Base-by-base conservation (phyloP, 2,329 filamentous ascomycete species). In the Knufia petricola region DNA sequence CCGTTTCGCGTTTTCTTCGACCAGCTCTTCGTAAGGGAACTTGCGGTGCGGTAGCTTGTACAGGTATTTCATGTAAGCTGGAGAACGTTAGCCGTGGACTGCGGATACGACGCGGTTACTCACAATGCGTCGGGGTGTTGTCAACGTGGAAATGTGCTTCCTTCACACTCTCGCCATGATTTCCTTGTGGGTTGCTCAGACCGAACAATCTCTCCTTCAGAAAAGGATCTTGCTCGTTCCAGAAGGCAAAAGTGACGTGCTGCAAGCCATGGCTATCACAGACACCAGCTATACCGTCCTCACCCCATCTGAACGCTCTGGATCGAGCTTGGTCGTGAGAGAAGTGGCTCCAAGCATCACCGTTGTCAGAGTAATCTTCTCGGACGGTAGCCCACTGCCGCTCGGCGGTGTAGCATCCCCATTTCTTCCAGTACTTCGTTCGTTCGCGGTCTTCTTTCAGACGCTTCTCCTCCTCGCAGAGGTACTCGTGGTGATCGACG, bases 281-380 rank as follows among this genome's bases (percentile, higher is more conserved):
- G 23, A 96, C 88, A 63, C 90, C 90, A 49, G 90, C 88, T 68
- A 96, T 96, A 55, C 90, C 90, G 64, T 96, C 90, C 64, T 96
- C 90, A 53, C 90, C 90, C 90, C 90, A 96, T 61, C 90, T 80
- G 66, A 89, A 96, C 53, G 87, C 80, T 67, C 90, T 81, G 52
- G 85, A 89, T 59, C 88, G 80, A 48, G 92, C 85, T 68, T 95
- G 83, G 53, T 95, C 88, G 69, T 96, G 88, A 23, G 87, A 84
- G 65, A 96, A 96, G 71, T 95, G 86, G 64, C 86, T 94, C 90
- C 90, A 96, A 43, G 90, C 90, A 72, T 96, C 87, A 61, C 90
- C 90, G 65, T 81, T 72, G 55, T 89, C 84, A 75, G 79, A 82
- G 69, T 96, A 96, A 70, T 96, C 90, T 75, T 95, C 89, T 62